A percentile compares a stretch with the other conserved stretches of the same genome.
Evolutionary conservation across 1,284 basidiomycete species (phyloP).

Genomic region (Heterobasidion irregulare): DNA sequence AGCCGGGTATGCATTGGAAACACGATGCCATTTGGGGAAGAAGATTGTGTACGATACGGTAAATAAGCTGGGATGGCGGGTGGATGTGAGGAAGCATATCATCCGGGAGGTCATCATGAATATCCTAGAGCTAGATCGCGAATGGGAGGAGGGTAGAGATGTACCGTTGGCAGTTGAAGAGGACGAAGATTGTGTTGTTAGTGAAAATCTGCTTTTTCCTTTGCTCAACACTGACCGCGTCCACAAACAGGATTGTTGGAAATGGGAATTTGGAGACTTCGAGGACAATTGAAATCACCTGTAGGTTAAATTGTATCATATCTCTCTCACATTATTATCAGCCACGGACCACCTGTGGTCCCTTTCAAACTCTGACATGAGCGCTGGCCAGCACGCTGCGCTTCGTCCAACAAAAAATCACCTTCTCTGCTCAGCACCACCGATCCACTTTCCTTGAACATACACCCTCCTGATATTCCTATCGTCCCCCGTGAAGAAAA

Average conservation of each 20-base stretch:
- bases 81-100: constrained; percentile 70
- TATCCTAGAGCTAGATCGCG: constrained; percentile 57
- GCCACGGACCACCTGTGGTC: constrained; percentile 2
- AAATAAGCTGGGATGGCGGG: constrained; percentile 73
- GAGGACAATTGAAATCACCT: constrained; percentile 12
- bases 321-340: background rate
- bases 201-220: constrained; percentile 15
- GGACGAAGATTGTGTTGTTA: constrained; percentile 37
- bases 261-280: constrained; percentile 58
- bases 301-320: background rate
- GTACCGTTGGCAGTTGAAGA: constrained; percentile 22
- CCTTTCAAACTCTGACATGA: too few species aligned
- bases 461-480: constrained; percentile 82
- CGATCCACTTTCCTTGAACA: constrained; percentile 76
- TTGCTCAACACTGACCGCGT: background rate
- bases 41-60: constrained; percentile 88
- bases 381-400: too few species aligned
- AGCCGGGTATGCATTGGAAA: constrained; percentile 68
- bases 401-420: background rate
- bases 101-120: constrained; percentile 73
- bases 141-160: constrained; percentile 29
- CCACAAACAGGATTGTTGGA: constrained; percentile 50
- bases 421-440: constrained; percentile 40
- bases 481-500: constrained; percentile 83
- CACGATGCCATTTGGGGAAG: constrained; percentile 55